Evolutionary conservation across 768 basidiomycete species (phyloP).

Genomic region (Nidularia pulvinata): DNA sequence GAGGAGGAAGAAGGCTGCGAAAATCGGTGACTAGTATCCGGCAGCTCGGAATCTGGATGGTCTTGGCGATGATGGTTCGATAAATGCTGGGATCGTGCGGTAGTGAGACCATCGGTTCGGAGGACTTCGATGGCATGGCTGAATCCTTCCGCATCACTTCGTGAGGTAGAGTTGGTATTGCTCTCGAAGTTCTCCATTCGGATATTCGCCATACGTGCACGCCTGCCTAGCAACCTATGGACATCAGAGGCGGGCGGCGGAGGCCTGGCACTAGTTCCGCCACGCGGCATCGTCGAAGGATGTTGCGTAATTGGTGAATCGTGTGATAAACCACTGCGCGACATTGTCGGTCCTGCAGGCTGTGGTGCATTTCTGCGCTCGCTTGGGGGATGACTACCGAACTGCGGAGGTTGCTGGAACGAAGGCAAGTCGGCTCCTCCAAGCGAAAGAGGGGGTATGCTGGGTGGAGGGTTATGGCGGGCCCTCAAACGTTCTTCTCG

Average conservation of each 20-base stretch:
- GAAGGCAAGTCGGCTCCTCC: constrained; percentile 14
- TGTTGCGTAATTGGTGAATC: no score
- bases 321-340: no score
- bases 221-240: constrained; percentile 15
- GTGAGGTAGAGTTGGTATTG: neutral
- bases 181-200: constrained; percentile 11
- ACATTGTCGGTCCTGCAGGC: no score
- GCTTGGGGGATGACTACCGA: no score
- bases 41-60: neutral
- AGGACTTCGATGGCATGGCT: constrained; percentile 26
- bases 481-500: neutral
- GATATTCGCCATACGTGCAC: constrained; percentile 21
- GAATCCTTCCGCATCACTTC: constrained; percentile 17
- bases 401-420: no score
- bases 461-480: constrained; percentile 18
- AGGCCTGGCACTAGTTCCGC: no score
- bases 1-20: no score
- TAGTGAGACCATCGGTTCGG: constrained; percentile 21
- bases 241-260: no score
- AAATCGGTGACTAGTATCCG: no score
- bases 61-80: constrained; percentile 21
- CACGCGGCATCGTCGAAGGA: no score
- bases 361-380: no score
- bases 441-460: constrained; percentile 37
- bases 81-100: constrained; percentile 26